phyloP scores from a whole-genome alignment of 805 yeast genomes.

The Kuraishia piskuri region DNA sequence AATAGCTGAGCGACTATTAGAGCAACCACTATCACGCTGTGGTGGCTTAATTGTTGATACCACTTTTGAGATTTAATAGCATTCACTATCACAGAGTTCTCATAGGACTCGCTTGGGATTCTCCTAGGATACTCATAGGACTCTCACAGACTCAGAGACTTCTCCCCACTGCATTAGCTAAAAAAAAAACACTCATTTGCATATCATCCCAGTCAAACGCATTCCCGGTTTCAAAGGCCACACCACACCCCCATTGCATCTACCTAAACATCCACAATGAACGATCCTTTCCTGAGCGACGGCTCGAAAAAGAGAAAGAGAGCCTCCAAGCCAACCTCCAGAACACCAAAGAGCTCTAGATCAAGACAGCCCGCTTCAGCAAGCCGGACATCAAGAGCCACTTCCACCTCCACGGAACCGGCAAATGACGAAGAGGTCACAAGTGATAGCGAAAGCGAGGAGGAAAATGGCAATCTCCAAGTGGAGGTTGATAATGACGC shows the following conservation, averaged over 20 bases:
- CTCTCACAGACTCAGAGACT: too few relatives aligned
- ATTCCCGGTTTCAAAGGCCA: neutral
- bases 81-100: too few relatives aligned
- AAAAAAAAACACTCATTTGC: too few relatives aligned
- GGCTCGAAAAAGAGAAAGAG: slow-evolving; percentile 46
- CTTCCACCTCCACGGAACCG: slow-evolving; percentile 16
- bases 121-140: too few relatives aligned
- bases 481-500: slow-evolving; percentile 21
- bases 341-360: slow-evolving; percentile 7
- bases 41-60: too few relatives aligned
- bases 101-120: too few relatives aligned
- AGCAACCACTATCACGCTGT: too few relatives aligned
- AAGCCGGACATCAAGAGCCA: slow-evolving; percentile 8
- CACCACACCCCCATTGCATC: neutral
- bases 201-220: too few relatives aligned
- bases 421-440: slow-evolving; percentile 47
- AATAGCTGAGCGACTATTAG: too few relatives aligned
- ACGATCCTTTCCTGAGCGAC: slow-evolving; percentile 56
- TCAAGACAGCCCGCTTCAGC: slow-evolving; percentile 11
- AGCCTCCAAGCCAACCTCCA: slow-evolving; percentile 17
- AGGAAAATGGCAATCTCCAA: slow-evolving; percentile 38
- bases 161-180: too few relatives aligned
- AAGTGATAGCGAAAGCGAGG: slow-evolving; percentile 29
- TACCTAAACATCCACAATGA: slow-evolving; percentile 8
- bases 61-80: too few relatives aligned